Conservation (phyloP, 2,329 filamentous ascomycete species). For the Colletotrichum sidae region DNA sequence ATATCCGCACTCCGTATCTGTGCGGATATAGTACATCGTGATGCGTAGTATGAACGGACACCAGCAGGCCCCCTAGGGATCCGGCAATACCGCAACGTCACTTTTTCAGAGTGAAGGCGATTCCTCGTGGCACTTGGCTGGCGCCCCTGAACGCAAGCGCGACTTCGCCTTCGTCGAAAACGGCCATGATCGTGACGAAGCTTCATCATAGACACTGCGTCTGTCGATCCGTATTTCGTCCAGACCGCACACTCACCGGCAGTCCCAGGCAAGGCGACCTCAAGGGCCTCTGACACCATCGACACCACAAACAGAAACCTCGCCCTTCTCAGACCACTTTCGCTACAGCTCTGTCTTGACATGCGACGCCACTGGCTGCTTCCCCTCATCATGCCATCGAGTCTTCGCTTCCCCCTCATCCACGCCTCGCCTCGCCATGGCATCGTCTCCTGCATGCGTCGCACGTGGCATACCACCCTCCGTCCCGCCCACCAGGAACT, state of each 20-base stretch:
- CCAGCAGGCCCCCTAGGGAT: too few relatives aligned
- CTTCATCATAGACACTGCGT: not conserved
- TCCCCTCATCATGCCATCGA: conserved; percentile 17
- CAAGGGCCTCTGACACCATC: conserved; percentile 17
- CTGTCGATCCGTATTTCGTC: conserved; percentile 26
- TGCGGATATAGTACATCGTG: too few relatives aligned
- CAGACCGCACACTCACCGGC: conserved; percentile 24
- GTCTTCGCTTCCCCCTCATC: not conserved
- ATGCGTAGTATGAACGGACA: too few relatives aligned
- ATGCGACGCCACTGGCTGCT: conserved; percentile 17
- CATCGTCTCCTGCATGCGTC: conserved; percentile 24
- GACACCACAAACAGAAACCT: not conserved
- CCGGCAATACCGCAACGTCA: too few relatives aligned
- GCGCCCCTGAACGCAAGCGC: conserved; percentile 4
- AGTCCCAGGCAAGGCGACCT: not conserved
- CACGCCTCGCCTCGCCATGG: not conserved
- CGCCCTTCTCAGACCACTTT: conserved; percentile 29
- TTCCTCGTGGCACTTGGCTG: not conserved
- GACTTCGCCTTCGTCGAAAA: conserved; percentile 23
- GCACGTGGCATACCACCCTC: conserved; percentile 32
- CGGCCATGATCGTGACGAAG: conserved; percentile 16
- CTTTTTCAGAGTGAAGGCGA: too few relatives aligned
- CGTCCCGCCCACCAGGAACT: conserved; percentile 17
- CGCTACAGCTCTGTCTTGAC: conserved; percentile 16
- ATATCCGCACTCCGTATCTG: too few relatives aligned